Conservation (phyloP, 306 rosid species). For the Oemleria cerasiformis region DNA sequence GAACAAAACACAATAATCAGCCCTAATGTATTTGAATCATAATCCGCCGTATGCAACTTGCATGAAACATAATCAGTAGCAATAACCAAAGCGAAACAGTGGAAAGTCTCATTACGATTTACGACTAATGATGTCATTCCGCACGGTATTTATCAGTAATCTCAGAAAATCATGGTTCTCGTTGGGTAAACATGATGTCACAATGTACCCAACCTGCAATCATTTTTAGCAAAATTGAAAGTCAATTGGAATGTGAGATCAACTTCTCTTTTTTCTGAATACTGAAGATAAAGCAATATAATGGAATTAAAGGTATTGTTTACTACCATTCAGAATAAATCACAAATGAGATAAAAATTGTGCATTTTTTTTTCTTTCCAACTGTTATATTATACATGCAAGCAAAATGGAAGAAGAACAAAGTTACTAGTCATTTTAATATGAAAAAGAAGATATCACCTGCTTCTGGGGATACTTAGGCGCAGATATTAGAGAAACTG, state of each 20-base stretch:
- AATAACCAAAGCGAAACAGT: conserved; percentile 92
- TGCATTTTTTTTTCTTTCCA: background rate
- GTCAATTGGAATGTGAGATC: conserved; percentile 14
- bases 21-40: too few relatives aligned
- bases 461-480: conserved; percentile 99
- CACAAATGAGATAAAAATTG: background rate
- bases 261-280: background rate
- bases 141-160: conserved; percentile 94
- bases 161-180: conserved; percentile 99
- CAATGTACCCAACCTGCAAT: conserved; percentile 99
- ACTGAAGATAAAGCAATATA: conserved; percentile 6
- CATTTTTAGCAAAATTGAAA: conserved; percentile 29
- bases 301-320: background rate
- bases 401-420: background rate
- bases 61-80: too few relatives aligned
- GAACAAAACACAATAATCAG: too few relatives aligned
- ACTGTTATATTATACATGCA: background rate
- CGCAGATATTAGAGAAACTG: conserved; percentile 98
- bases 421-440: background rate
- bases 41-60: too few relatives aligned
- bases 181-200: conserved; percentile 87
- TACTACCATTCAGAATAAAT: conserved; percentile 2
- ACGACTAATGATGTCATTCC: conserved; percentile 97
- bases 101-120: conserved; percentile 97
- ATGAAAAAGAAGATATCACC: conserved; percentile 38